Percentiles rank a stretch among this genome's conserved stretches.
Evolutionary conservation across 805 yeast genomes (phyloP).

Genomic region (Yueomyces sp.): DNA sequence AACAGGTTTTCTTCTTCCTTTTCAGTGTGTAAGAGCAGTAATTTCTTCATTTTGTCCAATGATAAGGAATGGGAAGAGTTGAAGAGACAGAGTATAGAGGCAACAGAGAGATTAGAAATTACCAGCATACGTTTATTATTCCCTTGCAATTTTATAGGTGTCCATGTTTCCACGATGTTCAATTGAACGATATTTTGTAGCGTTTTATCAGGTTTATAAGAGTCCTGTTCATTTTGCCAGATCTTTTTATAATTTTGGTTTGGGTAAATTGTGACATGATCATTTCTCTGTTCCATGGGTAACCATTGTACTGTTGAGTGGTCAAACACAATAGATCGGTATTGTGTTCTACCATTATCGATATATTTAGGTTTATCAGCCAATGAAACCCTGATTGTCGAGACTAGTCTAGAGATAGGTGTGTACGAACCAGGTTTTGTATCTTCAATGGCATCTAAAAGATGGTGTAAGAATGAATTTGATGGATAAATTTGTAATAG

Average conservation of each 20-base stretch:
- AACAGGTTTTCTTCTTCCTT: no score
- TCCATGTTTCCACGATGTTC: background rate
- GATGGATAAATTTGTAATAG: background rate
- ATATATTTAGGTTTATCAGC: background rate
- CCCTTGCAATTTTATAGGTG: background rate
- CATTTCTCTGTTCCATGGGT: background rate
- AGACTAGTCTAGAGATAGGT: background rate
- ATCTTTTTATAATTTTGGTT: no score
- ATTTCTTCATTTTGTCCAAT: background rate
- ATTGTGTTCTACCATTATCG: background rate
- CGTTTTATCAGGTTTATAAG: background rate
- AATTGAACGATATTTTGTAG: background rate
- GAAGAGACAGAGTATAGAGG: background rate
- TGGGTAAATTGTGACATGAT: background rate
- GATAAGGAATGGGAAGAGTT: background rate
- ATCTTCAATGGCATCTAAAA: background rate
- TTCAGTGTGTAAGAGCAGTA: background rate
- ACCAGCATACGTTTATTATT: background rate
- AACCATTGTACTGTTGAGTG: background rate
- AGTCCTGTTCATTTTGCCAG: background rate
- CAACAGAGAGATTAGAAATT: background rate
- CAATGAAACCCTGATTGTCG: background rate
- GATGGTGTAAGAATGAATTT: background rate
- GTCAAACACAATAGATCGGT: no score
- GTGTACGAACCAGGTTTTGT: background rate